These are phyloP conservation scores for Apiospora hydei DNA, from an alignment of 2,329 filamentous ascomycete genomes.

Conservation along the genomic window DNA sequence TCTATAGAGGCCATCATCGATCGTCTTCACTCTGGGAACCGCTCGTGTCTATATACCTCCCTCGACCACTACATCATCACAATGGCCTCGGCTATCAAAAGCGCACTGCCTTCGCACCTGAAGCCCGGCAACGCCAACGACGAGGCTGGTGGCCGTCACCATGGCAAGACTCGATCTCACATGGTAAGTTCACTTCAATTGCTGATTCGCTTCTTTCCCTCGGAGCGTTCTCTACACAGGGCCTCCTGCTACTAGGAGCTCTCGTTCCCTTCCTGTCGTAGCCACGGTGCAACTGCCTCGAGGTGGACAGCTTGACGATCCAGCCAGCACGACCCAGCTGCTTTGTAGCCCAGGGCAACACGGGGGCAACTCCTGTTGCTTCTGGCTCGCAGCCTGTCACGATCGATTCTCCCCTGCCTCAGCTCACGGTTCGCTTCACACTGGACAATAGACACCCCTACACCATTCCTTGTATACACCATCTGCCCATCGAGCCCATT, in stretches of 20 bases:
- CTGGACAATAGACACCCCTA: neutral
- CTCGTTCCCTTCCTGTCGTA: neutral
- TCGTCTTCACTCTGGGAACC: neutral
- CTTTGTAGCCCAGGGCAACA: conserved; percentile 15
- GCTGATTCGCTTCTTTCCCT: neutral
- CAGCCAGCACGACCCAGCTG: neutral
- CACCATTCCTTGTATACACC: neutral
- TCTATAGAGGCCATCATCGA: neutral
- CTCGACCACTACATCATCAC: conserved; percentile 34
- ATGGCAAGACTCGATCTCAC: conserved; percentile 86
- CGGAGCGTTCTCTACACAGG: neutral
- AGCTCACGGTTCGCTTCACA: neutral
- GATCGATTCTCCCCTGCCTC: conserved; percentile 14
- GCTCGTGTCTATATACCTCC: neutral
- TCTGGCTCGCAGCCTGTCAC: neutral
- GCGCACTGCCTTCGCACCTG: conserved; percentile 84
- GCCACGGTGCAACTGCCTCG: neutral
- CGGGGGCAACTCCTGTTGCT: conserved; percentile 3
- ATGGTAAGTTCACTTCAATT: conserved; percentile 68
- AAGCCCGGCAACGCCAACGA: conserved; percentile 64
- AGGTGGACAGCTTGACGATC: neutral
- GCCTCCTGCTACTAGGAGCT: neutral
- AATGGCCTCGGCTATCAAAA: conserved; percentile 77
- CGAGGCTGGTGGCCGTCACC: conserved; percentile 70
- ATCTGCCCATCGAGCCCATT: neutral